phyloP scores from a whole-genome alignment of 495 filamentous ascomycete species.

The Patellaria atrata region DNA sequence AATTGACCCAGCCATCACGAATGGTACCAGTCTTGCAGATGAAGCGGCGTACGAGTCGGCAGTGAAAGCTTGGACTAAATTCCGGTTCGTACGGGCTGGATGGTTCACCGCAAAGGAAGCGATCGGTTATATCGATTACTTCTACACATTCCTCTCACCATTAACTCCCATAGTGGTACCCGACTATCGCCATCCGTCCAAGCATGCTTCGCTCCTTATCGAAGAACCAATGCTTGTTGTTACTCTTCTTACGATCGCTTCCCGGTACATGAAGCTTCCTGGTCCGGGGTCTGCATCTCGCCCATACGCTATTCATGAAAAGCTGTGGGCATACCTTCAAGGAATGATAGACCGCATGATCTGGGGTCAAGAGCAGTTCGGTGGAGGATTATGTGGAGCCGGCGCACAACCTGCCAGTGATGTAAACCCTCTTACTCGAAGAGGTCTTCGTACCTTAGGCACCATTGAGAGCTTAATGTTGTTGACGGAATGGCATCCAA shows the following conservation, averaged over 20 bases:
- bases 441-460: slow-evolving; percentile 75
- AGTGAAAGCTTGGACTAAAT: slow-evolving; percentile 71
- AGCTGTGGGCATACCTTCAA: slow-evolving; percentile 87
- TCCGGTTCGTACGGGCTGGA: slow-evolving; percentile 84
- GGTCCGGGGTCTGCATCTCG: slow-evolving; percentile 72
- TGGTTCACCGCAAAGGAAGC: slow-evolving; percentile 94
- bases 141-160: slow-evolving; percentile 77
- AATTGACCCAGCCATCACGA: slow-evolving; percentile 15
- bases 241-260: slow-evolving; percentile 79
- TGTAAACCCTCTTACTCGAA: slow-evolving; percentile 31
- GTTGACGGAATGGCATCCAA: slow-evolving; percentile 92
- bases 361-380: slow-evolving; percentile 91
- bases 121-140: slow-evolving; percentile 87
- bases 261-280: slow-evolving; percentile 63
- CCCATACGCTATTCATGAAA: slow-evolving; percentile 82
- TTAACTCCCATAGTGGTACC: slow-evolving; percentile 84
- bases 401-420: slow-evolving; percentile 34
- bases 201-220: slow-evolving; percentile 61
- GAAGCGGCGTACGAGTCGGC: slow-evolving; percentile 42
- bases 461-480: slow-evolving; percentile 89
- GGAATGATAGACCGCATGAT: slow-evolving; percentile 89
- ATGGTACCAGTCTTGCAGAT: slow-evolving; percentile 3
- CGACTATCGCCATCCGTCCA: slow-evolving; percentile 58
- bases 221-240: slow-evolving; percentile 87
- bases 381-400: slow-evolving; percentile 70